Base-by-base conservation (phyloP, 2,329 filamentous ascomycete genomes). In the Aspergillus alliaceus region DNA sequence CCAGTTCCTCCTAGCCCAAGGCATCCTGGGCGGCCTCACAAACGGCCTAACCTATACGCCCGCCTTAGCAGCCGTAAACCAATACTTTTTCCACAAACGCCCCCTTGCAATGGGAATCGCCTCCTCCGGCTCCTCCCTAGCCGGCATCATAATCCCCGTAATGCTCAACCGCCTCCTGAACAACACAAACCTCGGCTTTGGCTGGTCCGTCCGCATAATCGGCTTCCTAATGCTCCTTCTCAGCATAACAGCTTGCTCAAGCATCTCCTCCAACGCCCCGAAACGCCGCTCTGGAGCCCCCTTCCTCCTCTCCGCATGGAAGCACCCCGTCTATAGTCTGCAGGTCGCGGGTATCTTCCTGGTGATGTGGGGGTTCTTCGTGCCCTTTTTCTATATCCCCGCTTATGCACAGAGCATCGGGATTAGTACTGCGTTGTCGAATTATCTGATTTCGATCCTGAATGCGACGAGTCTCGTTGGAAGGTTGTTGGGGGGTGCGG, bases 141-240 rank as follows among this genome's bases (percentile, higher is more conserved):
- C 83, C 2, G 83, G 81, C 8, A 71, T 86, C 35, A 69, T 85
- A 24, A 79, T 84, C 39, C 83, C 83, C 12, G 72, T 80, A 39
- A 60, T 63, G 56, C 68, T 81, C 40, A 80, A 77, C 49, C 78
- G 79, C 58, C 72, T 86, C 66, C 70, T 86, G 18, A 79, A 80
- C 53, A 66, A 66, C 24, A 67, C 75, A 0, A 57, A 57, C 0
- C 61, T 86, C 12, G 74, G 77, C 4, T 80, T 84, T 56, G 79
- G 74, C 24, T 86, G 84, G 83, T 73, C 80, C 0, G 76, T 84
- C 0, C 74, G 83, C 3, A 72, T 83, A 39, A 72, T 82, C 14
- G 84, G 77, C 1, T 85, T 86, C 56, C 64, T 82, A 53, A 79
- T 82, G 57, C 59, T 82, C 2, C 75, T 75, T 0, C 56, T 81